Percentiles rank a stretch among this genome's conserved stretches.
Evolutionary conservation across 2,329 filamentous ascomycete genomes (phyloP).

Genomic region (Neonectria coccinea): DNA sequence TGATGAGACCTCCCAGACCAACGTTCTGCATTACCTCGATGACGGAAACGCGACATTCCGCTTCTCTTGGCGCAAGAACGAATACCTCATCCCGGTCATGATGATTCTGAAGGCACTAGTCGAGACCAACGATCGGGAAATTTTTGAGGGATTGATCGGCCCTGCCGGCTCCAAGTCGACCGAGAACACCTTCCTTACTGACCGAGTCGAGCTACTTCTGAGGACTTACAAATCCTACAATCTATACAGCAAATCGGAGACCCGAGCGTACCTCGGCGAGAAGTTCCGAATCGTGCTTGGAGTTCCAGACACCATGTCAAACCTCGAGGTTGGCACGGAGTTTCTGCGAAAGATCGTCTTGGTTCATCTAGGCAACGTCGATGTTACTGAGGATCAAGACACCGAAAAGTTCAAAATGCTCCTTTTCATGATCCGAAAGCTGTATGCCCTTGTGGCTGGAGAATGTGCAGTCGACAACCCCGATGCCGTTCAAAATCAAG

Average conservation of each 20-base stretch:
- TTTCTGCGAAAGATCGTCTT: slow-evolving; percentile 91
- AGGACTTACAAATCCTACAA: slow-evolving; percentile 94
- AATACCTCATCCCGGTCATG: slow-evolving; percentile 94
- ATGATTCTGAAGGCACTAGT: slow-evolving; percentile 96
- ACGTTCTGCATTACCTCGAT: slow-evolving; percentile 93
- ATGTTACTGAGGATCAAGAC: slow-evolving; percentile 87
- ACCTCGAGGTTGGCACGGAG: slow-evolving; percentile 91
- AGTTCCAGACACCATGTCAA: slow-evolving; percentile 83
- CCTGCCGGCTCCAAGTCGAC: slow-evolving; percentile 79
- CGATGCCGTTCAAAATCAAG: slow-evolving; percentile 95
- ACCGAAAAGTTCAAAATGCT: slow-evolving; percentile 94
- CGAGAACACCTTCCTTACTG: slow-evolving; percentile 91
- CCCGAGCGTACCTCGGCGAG: slow-evolving; percentile 85
- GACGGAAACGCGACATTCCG: slow-evolving; percentile 97
- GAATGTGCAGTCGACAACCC: slow-evolving; percentile 96
- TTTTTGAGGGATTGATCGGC: slow-evolving; percentile 93
- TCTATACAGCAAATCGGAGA: slow-evolving; percentile 84
- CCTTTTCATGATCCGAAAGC: slow-evolving; percentile 94
- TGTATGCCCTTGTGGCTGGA: slow-evolving; percentile 92
- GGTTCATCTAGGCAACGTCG: slow-evolving; percentile 87
- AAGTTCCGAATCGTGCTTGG: slow-evolving; percentile 92
- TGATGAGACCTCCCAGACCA: slow-evolving; percentile 98
- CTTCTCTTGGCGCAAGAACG: slow-evolving; percentile 97
- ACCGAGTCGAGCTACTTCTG: slow-evolving; percentile 90
- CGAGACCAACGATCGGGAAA: slow-evolving; percentile 96